Conservation (phyloP, 169 alveolate species). For the Cryptosporidium meleagridis region DNA sequence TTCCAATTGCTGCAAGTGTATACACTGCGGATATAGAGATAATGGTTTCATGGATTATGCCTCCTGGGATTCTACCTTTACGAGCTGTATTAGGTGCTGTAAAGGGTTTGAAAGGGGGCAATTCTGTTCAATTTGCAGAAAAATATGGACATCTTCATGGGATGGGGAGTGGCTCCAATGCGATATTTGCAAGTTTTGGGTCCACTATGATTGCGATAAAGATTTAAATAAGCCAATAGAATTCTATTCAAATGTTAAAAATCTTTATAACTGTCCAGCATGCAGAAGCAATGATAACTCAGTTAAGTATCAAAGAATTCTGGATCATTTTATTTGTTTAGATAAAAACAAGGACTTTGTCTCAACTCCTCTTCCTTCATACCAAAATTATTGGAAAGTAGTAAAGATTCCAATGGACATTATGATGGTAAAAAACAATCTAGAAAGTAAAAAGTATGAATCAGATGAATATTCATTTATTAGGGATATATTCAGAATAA, state of each 20-base stretch:
- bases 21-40: conserved; percentile 73
- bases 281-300: conserved; percentile 63
- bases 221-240: conserved; percentile 44
- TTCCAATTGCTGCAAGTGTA: conserved; percentile 50
- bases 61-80: conserved; percentile 63
- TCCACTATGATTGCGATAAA: conserved; percentile 47
- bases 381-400: conserved; percentile 74
- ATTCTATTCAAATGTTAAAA: background rate
- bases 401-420: conserved; percentile 65
- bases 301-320: conserved; percentile 27
- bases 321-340: conserved; percentile 37
- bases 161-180: conserved; percentile 74
- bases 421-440: conserved; percentile 11
- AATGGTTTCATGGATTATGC: conserved; percentile 51
- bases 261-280: conserved; percentile 51
- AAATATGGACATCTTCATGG: conserved; percentile 73
- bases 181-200: conserved; percentile 66
- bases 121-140: conserved; percentile 52
- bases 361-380: conserved; percentile 51
- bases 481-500: conserved; percentile 53
- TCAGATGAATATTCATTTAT: conserved; percentile 26
- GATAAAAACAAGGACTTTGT: conserved; percentile 57
- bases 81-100: conserved; percentile 52
- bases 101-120: conserved; percentile 71
- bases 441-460: conserved; percentile 21